A percentile compares a stretch with the other conserved stretches of the same genome.
These are phyloP conservation scores for Saxophila tyrrhenica DNA, from an alignment of 495 filamentous ascomycete genomes.

Conservation along the genomic window DNA sequence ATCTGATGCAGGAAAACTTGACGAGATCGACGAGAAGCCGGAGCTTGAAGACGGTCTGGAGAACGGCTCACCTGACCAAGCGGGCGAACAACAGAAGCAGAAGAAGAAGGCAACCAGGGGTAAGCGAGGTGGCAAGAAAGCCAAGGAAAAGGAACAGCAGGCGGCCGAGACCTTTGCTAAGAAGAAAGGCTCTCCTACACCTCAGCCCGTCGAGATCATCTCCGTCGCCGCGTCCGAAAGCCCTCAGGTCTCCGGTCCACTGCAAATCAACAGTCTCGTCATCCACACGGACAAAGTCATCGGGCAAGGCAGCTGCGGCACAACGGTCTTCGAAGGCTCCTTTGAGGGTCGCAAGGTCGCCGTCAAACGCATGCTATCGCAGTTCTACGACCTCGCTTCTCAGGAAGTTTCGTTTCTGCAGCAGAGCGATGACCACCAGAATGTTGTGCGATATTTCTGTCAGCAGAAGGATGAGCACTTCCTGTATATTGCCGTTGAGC, in stretches of 20 bases:
- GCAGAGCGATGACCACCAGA: conserved; percentile 89
- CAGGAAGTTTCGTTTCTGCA: conserved; percentile 84
- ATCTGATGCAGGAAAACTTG: neutral
- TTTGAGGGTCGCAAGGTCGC: conserved; percentile 72
- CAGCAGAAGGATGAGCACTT: conserved; percentile 83
- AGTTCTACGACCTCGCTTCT: conserved; percentile 89
- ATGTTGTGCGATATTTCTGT: conserved; percentile 86
- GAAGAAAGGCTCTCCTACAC: neutral
- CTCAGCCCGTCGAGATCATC: conserved; percentile 13
- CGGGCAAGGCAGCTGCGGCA: conserved; percentile 34
- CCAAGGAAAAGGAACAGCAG: conserved; percentile 50
- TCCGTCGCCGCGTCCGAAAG: conserved; percentile 25
- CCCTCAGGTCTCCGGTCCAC: conserved; percentile 19
- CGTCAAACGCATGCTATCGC: conserved; percentile 90
- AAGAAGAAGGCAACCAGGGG: conserved; percentile 80
- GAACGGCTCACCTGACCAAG: neutral
- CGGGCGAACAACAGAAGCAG: conserved; percentile 24
- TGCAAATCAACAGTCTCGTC: conserved; percentile 31
- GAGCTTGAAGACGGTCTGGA: too few species aligned
- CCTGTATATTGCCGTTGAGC: conserved; percentile 88
- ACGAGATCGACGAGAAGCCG: neutral
- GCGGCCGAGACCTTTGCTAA: conserved; percentile 29
- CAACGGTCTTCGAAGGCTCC: conserved; percentile 31
- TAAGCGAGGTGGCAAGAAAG: conserved; percentile 64
- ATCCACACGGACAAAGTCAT: conserved; percentile 31